phyloP scores from a whole-genome alignment of 352 stramenopile species.

The Globisporangium cystogenes region DNA sequence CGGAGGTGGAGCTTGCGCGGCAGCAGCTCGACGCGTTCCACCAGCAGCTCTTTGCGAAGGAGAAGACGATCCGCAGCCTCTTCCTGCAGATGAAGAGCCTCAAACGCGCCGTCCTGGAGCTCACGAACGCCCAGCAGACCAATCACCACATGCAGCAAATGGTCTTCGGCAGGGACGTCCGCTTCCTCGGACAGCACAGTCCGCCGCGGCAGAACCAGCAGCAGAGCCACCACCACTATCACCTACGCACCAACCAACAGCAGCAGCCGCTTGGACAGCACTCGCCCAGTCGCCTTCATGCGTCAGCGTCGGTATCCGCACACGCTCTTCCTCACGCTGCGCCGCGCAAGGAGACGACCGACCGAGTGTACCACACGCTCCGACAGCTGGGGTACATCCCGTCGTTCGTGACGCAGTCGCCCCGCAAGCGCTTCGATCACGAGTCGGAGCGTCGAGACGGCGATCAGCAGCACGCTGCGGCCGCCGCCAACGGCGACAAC shows the following conservation, averaged over 20 bases:
- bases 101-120: conserved; percentile 56
- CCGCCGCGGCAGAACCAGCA: conserved; percentile 1
- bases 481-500: not conserved
- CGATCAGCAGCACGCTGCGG: not conserved
- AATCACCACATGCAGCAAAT: conserved; percentile 51
- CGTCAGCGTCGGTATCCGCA: not conserved
- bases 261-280: conserved; percentile 1
- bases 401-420: conserved; percentile 7
- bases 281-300: not conserved
- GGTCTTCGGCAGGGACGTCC: conserved; percentile 26
- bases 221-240: conserved; percentile 4
- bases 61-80: conserved; percentile 52
- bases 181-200: conserved; percentile 18
- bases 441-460: not conserved
- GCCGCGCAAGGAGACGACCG: conserved; percentile 6
- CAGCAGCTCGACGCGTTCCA: conserved; percentile 44
- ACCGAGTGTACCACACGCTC: conserved; percentile 33
- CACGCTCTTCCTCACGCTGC: not conserved
- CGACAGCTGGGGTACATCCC: conserved; percentile 37
- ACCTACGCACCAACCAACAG: not conserved
- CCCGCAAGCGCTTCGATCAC: not conserved
- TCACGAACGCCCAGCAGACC: conserved; percentile 37
- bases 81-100: conserved; percentile 74
- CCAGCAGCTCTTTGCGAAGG: conserved; percentile 40
- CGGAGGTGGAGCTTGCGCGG: conserved; percentile 39